phyloP scores from a whole-genome alignment of 345 rosid species.

The Pugionium dolabratum region DNA sequence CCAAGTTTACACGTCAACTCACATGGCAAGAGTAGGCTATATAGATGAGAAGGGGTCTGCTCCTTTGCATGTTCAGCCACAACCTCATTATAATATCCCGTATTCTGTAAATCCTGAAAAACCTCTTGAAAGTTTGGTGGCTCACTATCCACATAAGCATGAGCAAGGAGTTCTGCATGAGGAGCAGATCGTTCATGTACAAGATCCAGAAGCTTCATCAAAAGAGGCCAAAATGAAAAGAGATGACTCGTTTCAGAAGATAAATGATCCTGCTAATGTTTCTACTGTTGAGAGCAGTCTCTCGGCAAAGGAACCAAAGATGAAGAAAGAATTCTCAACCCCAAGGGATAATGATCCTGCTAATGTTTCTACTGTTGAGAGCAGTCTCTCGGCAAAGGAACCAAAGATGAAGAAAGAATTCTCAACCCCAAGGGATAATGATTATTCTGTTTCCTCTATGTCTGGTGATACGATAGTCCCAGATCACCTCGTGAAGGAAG shows the following conservation, averaged over 20 bases:
- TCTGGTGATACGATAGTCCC: slow-evolving; percentile 34
- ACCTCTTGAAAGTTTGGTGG: slow-evolving; percentile 34
- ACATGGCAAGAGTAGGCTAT: slow-evolving; percentile 30
- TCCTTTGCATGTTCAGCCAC: slow-evolving; percentile 34
- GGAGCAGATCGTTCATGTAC: slow-evolving; percentile 33
- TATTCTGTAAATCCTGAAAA: slow-evolving; percentile 37
- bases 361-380: slow-evolving; percentile 26
- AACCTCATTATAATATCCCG: slow-evolving; percentile 29
- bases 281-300: slow-evolving; percentile 33
- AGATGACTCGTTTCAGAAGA: slow-evolving; percentile 39
- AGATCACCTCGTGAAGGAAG: slow-evolving; percentile 36
- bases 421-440: slow-evolving; percentile 40
- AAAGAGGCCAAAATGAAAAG: slow-evolving; percentile 39
- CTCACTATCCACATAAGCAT: slow-evolving; percentile 31
- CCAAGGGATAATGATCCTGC: slow-evolving; percentile 34
- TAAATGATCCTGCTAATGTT: slow-evolving; percentile 31
- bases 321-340: slow-evolving; percentile 36
- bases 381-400: slow-evolving; percentile 33
- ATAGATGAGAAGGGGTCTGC: slow-evolving; percentile 39
- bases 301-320: slow-evolving; percentile 33
- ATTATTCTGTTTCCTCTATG: slow-evolving; percentile 27
- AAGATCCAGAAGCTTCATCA: slow-evolving; percentile 32
- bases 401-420: slow-evolving; percentile 36
- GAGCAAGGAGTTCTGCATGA: slow-evolving; percentile 34
- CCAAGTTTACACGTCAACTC: slow-evolving; percentile 39